phyloP scores from a whole-genome alignment of 139 green algal species.

The Coelastrella sp. region DNA sequence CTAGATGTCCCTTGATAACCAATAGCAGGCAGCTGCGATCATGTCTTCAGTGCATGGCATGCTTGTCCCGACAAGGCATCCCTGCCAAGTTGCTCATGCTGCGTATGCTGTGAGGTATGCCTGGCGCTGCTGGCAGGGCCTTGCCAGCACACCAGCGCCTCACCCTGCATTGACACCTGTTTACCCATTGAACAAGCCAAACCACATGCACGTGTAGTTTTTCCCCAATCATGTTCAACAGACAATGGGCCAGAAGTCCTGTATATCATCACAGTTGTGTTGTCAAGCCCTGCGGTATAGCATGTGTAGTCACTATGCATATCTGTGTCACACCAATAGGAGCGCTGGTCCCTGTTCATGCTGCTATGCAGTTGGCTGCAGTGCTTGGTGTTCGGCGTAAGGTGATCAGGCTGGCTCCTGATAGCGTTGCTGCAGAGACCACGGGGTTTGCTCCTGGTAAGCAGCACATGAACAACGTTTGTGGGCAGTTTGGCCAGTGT shows the following conservation, averaged over 20 bases:
- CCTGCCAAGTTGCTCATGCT: neutral
- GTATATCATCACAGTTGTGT: too few relatives aligned
- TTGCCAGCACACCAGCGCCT: neutral
- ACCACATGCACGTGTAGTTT: too few relatives aligned
- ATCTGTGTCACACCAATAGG: neutral
- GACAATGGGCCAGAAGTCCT: neutral
- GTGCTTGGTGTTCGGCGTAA: neutral
- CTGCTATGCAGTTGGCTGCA: constrained; percentile 17
- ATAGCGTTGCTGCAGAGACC: neutral
- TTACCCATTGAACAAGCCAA: too few relatives aligned
- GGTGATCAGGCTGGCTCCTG: constrained; percentile 20
- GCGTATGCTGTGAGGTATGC: constrained; percentile 16
- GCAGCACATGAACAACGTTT: neutral
- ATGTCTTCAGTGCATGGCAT: neutral
- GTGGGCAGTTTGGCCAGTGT: neutral
- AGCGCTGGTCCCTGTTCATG: neutral
- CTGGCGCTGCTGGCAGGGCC: neutral
- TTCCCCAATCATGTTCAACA: neutral
- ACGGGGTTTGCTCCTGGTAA: constrained; percentile 14
- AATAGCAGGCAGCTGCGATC: neutral
- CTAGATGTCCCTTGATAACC: too few relatives aligned
- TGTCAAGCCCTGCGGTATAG: too few relatives aligned
- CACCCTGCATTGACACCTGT: too few relatives aligned
- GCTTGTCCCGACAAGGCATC: neutral
- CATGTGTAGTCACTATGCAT: too few relatives aligned